Evolutionary conservation across 306 rosid genomes (phyloP).

Genomic region (Ormosia semicastrata): DNA sequence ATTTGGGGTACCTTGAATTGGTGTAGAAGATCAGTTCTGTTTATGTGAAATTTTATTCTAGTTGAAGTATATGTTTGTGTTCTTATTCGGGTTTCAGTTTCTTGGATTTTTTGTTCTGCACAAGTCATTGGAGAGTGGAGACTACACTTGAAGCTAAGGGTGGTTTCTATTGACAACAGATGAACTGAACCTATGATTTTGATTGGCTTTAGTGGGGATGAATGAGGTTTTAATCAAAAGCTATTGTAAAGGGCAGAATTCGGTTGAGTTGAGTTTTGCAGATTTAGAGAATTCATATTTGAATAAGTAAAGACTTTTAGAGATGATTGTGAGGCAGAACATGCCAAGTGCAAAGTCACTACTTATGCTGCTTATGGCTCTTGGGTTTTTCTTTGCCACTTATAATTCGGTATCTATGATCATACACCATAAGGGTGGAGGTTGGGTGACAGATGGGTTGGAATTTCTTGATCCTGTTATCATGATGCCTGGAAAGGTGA

Average conservation of each 20-base stretch:
- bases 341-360: constrained; percentile 61
- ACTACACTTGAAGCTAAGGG: neutral
- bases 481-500: neutral
- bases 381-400: constrained; percentile 68
- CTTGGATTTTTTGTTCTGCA: neutral
- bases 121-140: neutral
- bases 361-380: constrained; percentile 60
- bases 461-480: constrained; percentile 6
- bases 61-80: neutral
- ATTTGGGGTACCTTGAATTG: constrained; percentile 21
- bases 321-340: constrained; percentile 64
- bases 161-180: constrained; percentile 2
- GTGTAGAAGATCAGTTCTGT: constrained; percentile 43
- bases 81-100: constrained; percentile 9
- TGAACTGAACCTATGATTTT: constrained; percentile 15
- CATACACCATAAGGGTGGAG: constrained; percentile 45
- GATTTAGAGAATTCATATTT: constrained; percentile 19
- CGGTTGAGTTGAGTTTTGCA: constrained; percentile 23
- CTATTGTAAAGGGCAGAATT: constrained; percentile 18
- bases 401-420: constrained; percentile 67
- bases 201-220: neutral
- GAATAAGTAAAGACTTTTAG: neutral
- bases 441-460: constrained; percentile 33
- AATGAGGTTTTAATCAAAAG: constrained; percentile 12
- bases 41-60: constrained; percentile 19